Evolutionary conservation across 257 asterid species (phyloP).

Genomic region (Solanum tarijense): DNA sequence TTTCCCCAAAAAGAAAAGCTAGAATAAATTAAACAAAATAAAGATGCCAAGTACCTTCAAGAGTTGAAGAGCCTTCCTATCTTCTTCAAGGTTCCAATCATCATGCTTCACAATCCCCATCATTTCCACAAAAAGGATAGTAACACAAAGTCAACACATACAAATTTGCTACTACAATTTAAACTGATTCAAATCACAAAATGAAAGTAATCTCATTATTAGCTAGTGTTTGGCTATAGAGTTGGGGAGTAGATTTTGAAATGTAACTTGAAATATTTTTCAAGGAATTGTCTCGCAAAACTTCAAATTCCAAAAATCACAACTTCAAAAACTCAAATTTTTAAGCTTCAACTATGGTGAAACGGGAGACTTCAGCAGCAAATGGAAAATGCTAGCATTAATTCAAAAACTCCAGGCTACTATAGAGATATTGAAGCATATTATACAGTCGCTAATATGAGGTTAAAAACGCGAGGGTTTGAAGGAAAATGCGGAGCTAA

Average conservation of each 20-base stretch:
- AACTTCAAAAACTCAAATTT: neutral
- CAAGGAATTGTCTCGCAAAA: neutral
- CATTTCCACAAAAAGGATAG: neutral
- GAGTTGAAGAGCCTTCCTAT: conserved; percentile 64
- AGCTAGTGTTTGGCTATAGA: neutral
- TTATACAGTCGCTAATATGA: neutral
- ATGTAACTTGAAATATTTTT: neutral
- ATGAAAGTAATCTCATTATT: neutral
- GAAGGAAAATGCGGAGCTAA: neutral
- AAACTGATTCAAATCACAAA: neutral
- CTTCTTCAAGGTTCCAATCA: conserved; percentile 83
- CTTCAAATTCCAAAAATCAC: neutral
- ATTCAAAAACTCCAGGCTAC: neutral
- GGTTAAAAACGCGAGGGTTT: neutral
- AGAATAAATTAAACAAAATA: neutral
- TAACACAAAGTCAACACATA: neutral
- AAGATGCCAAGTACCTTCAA: conserved; percentile 41
- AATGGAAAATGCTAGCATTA: neutral
- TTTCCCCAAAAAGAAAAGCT: neutral
- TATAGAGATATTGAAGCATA: neutral
- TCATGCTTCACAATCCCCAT: conserved; percentile 54
- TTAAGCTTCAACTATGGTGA: neutral
- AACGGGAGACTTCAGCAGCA: neutral
- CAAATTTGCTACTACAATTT: neutral
- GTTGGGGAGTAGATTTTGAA: neutral